Conservation (phyloP, 2,329 filamentous ascomycete species). For the Fusarium sp. region DNA sequence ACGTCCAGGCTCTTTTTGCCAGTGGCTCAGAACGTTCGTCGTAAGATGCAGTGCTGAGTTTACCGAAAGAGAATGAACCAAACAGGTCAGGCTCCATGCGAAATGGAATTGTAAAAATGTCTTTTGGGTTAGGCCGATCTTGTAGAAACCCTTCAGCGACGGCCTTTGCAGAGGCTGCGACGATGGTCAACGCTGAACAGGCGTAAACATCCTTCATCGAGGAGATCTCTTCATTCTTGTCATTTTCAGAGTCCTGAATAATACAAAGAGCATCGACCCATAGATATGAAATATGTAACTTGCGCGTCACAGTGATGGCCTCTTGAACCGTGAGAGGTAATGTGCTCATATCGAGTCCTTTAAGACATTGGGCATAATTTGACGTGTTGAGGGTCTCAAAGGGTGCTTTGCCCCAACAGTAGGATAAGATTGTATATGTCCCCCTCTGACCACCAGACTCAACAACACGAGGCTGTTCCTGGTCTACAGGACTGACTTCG, state of each 20-base stretch:
- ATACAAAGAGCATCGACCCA: neutral
- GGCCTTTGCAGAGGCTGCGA: neutral
- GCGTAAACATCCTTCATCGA: neutral
- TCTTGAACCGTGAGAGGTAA: neutral
- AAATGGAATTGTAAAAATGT: neutral
- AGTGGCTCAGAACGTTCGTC: neutral
- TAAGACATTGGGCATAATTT: neutral
- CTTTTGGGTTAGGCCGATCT: fast-evolving
- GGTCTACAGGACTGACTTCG: neutral
- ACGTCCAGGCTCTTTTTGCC: neutral
- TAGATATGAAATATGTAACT: neutral
- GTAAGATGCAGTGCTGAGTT: neutral
- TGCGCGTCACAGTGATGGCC: neutral
- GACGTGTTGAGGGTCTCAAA: neutral
- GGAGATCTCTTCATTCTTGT: neutral
- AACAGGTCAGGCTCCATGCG: neutral
- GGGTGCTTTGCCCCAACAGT: neutral
- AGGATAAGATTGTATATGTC: neutral
- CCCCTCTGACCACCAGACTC: neutral
- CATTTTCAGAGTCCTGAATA: neutral
- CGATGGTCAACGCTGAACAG: neutral
- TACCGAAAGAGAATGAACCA: neutral
- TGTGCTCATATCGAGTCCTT: neutral
- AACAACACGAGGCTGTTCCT: neutral
- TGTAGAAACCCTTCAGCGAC: neutral